These are phyloP conservation scores for Aspergillus campestris DNA, from an alignment of 495 filamentous ascomycete species.

Conservation along the genomic window DNA sequence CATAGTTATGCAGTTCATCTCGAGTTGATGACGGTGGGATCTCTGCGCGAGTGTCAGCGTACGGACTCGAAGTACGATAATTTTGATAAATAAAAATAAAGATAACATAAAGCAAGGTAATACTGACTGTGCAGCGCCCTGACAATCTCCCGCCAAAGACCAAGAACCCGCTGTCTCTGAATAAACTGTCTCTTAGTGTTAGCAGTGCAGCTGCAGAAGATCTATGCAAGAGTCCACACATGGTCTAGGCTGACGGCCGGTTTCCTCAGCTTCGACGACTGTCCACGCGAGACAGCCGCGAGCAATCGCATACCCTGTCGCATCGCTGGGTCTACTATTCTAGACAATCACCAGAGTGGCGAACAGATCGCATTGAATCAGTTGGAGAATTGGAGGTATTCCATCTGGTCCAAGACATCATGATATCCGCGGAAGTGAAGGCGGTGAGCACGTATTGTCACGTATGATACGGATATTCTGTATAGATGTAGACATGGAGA, in stretches of 20 bases:
- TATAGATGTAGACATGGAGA: neutral
- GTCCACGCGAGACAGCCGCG: constrained; percentile 22
- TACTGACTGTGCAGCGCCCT: constrained; percentile 30
- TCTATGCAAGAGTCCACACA: constrained; percentile 17
- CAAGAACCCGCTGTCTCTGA: constrained; percentile 31
- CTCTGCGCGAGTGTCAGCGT: constrained; percentile 13
- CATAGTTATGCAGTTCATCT: constrained; percentile 61
- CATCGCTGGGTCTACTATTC: constrained; percentile 13
- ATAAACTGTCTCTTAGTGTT: constrained; percentile 26
- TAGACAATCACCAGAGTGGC: neutral
- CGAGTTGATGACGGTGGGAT: constrained; percentile 42
- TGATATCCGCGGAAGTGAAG: constrained; percentile 7
- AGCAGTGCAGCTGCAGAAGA: constrained; percentile 1
- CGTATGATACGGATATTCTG: neutral
- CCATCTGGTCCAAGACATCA: neutral
- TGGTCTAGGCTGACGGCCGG: constrained; percentile 34
- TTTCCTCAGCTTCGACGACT: constrained; percentile 30
- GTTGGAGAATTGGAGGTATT: neutral
- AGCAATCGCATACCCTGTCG: constrained; percentile 19
- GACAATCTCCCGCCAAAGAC: constrained; percentile 33
- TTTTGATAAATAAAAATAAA: neutral
- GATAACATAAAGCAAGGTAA: neutral
- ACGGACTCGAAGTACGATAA: neutral
- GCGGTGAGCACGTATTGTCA: constrained; percentile 10
- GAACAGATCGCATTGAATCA: too few relatives aligned